phyloP scores from a whole-genome alignment of 345 rosid species.

The Firmiana major region DNA sequence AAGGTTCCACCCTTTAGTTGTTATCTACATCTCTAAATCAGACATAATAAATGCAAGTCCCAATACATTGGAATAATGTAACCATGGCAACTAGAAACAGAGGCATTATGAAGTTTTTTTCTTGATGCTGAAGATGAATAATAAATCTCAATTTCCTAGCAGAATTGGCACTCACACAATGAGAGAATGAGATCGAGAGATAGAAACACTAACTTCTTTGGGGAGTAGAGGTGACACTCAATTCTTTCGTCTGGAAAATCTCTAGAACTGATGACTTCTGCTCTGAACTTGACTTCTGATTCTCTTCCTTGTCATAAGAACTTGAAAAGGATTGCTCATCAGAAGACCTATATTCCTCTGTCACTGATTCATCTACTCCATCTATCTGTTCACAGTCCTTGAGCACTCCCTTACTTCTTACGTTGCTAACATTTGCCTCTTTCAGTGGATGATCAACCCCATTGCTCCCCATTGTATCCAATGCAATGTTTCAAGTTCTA shows the following conservation, averaged over 20 bases:
- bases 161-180: background rate
- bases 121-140: background rate
- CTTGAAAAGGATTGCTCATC: constrained; percentile 19
- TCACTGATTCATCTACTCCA: constrained; percentile 15
- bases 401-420: constrained; percentile 25
- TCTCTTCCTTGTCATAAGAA: constrained; percentile 19
- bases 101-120: background rate
- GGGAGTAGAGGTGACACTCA: background rate
- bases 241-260: background rate
- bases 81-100: background rate
- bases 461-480: constrained; percentile 45
- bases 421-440: constrained; percentile 18
- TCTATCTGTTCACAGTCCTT: constrained; percentile 19
- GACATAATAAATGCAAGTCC: background rate
- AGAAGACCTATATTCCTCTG: constrained; percentile 20
- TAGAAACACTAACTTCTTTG: background rate
- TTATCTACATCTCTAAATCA: too few relatives aligned
- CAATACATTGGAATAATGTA: too few relatives aligned
- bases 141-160: background rate
- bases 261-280: constrained; percentile 28
- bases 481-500: constrained; percentile 11
- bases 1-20: too few relatives aligned
- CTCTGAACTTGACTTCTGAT: constrained; percentile 27
- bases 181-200: background rate
- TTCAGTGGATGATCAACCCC: constrained; percentile 46